Evolutionary conservation across 2,329 filamentous ascomycete genomes (phyloP).

Genomic region (Stagonosporopsis rhizophila): DNA sequence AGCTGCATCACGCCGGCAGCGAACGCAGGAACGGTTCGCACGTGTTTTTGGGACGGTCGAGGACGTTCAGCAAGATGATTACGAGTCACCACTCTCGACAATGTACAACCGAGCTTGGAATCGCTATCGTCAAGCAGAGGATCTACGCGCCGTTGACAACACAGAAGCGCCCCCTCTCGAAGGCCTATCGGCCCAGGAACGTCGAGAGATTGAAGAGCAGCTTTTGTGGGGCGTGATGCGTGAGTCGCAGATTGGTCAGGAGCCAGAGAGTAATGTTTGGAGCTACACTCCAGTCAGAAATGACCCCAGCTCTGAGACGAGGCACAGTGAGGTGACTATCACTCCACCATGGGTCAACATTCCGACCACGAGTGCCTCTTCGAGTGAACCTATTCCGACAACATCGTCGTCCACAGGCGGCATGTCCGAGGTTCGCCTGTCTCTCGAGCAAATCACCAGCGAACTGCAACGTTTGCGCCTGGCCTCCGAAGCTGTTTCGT

Average conservation of each 20-base stretch:
- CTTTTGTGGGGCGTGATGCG: conserved; percentile 44
- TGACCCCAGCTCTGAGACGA: not conserved
- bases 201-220: conserved; percentile 42
- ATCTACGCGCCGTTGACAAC: conserved; percentile 33
- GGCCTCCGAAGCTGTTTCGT: conserved; percentile 24
- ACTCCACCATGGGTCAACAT: conserved; percentile 15
- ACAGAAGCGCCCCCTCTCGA: conserved; percentile 30
- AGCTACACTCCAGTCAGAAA: conserved; percentile 26
- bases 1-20: conserved; percentile 29
- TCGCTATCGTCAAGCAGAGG: conserved; percentile 54
- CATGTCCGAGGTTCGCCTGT: conserved; percentile 23
- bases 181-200: conserved; percentile 33
- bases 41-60: conserved; percentile 57
- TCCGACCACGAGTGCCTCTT: not conserved
- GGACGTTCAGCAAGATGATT: conserved; percentile 56
- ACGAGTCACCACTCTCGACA: conserved; percentile 56
- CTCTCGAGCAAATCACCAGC: conserved; percentile 27
- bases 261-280: conserved; percentile 31
- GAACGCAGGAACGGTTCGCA: conserved; percentile 36
- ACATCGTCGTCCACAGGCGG: conserved; percentile 9
- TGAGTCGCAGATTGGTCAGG: conserved; percentile 30
- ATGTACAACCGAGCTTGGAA: conserved; percentile 56
- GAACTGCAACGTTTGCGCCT: conserved; percentile 29
- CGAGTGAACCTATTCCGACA: conserved; percentile 2
- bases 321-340: conserved; percentile 6